These are phyloP conservation scores for Trichoderma hamatum DNA, from an alignment of 2,329 filamentous ascomycete species.

Conservation along the genomic window DNA sequence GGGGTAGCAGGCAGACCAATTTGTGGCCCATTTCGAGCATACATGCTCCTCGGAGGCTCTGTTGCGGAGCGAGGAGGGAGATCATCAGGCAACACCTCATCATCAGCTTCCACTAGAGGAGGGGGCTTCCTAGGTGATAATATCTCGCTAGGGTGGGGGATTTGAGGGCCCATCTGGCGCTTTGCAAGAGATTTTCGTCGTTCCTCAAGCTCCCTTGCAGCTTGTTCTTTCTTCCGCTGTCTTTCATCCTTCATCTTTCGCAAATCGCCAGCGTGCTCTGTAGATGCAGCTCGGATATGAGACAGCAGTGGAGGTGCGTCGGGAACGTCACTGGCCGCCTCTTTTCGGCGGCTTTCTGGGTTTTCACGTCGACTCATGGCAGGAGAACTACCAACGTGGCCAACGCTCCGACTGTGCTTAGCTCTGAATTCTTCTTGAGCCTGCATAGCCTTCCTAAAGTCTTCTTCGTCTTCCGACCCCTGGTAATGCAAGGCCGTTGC, in stretches of 20 bases:
- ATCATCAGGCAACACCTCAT: conserved; percentile 46
- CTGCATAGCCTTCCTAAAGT: conserved; percentile 56
- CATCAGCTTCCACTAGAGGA: conserved; percentile 48
- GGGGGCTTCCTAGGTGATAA: conserved; percentile 39
- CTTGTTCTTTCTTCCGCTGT: conserved; percentile 70
- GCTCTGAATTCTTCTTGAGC: conserved; percentile 60
- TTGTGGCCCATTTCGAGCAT: conserved; percentile 52
- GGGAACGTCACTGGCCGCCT: conserved; percentile 36
- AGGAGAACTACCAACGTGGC: conserved; percentile 46
- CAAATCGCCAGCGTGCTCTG: conserved; percentile 57
- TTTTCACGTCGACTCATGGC: conserved; percentile 41
- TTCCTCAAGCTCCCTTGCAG: conserved; percentile 85
- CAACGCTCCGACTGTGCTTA: conserved; percentile 57
- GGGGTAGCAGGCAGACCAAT: conserved; percentile 89
- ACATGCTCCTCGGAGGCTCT: conserved; percentile 61
- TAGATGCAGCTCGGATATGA: conserved; percentile 44
- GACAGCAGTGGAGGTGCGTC: conserved; percentile 36
- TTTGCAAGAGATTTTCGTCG: conserved; percentile 81
- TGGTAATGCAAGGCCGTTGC: conserved; percentile 45
- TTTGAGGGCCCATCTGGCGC: conserved; percentile 76
- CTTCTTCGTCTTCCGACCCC: conserved; percentile 67
- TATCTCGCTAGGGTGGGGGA: conserved; percentile 69
- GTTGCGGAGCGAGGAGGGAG: conserved; percentile 65
- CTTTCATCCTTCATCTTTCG: conserved; percentile 62
- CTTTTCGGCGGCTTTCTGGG: conserved; percentile 45